phyloP scores from a whole-genome alignment of 139 green algal genomes.

The Coelastrella sp. region DNA sequence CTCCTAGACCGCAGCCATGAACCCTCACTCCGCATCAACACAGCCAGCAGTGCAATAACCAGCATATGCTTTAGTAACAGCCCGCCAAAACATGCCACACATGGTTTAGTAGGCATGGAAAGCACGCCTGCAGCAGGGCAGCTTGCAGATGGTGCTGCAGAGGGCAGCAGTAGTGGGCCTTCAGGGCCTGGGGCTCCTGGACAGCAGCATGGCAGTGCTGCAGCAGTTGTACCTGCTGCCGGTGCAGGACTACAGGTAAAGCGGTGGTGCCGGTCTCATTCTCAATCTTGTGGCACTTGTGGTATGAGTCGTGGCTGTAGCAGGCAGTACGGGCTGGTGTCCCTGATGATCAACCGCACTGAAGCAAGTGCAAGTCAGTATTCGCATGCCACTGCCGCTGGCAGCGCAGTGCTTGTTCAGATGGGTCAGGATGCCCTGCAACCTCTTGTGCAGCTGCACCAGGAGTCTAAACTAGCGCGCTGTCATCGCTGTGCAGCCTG shows the following conservation, averaged over 20 bases:
- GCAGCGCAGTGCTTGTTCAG: too few relatives aligned
- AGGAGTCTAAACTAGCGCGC: too few relatives aligned
- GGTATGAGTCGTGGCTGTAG: too few relatives aligned
- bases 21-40: conserved; percentile 63
- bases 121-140: not conserved
- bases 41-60: conserved; percentile 14
- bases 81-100: conserved; percentile 19
- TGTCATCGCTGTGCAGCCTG: too few relatives aligned
- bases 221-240: not conserved
- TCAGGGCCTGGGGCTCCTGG: not conserved
- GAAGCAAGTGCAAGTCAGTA: too few relatives aligned
- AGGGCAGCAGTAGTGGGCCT: not conserved
- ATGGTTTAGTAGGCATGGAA: not conserved
- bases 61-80: conserved; percentile 37
- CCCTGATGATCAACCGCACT: too few relatives aligned
- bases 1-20: conserved; percentile 86
- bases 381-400: too few relatives aligned
- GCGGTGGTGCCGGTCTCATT: too few relatives aligned
- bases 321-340: too few relatives aligned
- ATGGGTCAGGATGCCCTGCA: too few relatives aligned
- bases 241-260: not conserved
- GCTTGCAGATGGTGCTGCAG: not conserved
- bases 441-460: too few relatives aligned
- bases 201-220: not conserved
- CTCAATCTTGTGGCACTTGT: too few relatives aligned